Percentiles rank a stretch among this genome's conserved stretches.
Conservation (phyloP, 805 yeast genomes). For the Pichia heedii region DNA sequence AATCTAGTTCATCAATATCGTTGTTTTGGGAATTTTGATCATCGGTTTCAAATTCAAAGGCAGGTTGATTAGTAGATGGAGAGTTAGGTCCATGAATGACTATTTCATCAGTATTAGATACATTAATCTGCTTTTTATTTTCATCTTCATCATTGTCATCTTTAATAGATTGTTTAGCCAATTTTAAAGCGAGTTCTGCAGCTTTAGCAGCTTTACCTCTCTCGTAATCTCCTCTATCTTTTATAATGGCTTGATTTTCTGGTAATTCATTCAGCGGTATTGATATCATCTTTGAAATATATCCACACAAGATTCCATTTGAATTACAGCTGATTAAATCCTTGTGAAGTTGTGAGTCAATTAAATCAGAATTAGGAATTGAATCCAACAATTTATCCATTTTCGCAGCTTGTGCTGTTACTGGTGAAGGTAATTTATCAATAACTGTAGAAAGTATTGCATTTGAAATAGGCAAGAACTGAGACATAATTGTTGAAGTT, state of each 20-base stretch:
- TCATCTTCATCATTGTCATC: constrained; percentile 14
- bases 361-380: constrained; percentile 39
- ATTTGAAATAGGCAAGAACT: constrained; percentile 90
- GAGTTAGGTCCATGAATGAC: neutral
- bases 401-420: constrained; percentile 62
- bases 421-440: constrained; percentile 79
- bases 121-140: constrained; percentile 5
- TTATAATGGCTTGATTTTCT: constrained; percentile 31
- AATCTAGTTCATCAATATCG: constrained; percentile 20
- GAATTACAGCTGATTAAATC: constrained; percentile 63
- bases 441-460: constrained; percentile 79
- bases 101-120: neutral
- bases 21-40: neutral
- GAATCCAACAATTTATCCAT: constrained; percentile 57
- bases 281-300: constrained; percentile 82
- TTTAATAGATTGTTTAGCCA: constrained; percentile 20
- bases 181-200: constrained; percentile 29
- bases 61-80: neutral
- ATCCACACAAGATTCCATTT: constrained; percentile 61
- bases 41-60: neutral
- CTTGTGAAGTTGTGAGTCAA: constrained; percentile 40
- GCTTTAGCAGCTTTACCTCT: constrained; percentile 62
- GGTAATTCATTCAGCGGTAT: constrained; percentile 80
- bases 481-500: constrained; percentile 64
- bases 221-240: constrained; percentile 55